These are phyloP conservation scores for Excoecaria agallocha DNA, from an alignment of 345 rosid species.

Conservation along the genomic window DNA sequence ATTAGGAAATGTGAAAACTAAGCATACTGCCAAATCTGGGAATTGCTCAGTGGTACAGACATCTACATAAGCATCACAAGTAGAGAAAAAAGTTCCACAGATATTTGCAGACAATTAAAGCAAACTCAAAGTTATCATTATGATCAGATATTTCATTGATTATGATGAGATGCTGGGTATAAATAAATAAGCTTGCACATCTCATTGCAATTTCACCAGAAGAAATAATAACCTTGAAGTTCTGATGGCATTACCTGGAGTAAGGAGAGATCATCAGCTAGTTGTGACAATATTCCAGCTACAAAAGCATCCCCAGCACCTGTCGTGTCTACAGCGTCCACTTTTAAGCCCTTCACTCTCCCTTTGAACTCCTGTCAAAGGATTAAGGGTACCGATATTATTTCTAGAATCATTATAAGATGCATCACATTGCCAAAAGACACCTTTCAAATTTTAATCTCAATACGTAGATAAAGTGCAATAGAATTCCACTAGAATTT, in stretches of 20 bases:
- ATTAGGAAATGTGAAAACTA: not conserved
- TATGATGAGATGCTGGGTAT: not conserved
- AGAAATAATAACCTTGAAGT: not conserved
- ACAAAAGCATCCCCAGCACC: conserved; percentile 99
- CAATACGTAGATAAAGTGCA: too few species aligned
- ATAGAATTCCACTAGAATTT: too few species aligned
- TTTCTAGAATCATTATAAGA: not conserved
- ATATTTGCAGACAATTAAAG: not conserved
- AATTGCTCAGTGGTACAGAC: too few species aligned
- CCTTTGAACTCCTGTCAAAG: conserved; percentile 69
- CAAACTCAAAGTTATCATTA: not conserved
- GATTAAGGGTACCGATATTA: not conserved
- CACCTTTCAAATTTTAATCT: not conserved
- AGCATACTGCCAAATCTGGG: too few species aligned
- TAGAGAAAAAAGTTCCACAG: not conserved
- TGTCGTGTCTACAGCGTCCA: conserved; percentile 81
- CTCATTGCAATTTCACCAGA: not conserved
- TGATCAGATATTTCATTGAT: not conserved
- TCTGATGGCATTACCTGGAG: conserved; percentile 52
- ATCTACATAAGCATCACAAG: not conserved
- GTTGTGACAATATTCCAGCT: conserved; percentile 65
- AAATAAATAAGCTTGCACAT: not conserved
- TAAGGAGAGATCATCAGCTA: conserved; percentile 69
- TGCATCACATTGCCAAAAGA: not conserved
- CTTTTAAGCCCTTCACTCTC: conserved; percentile 72